Evolutionary conservation across 2,329 filamentous ascomycete genomes (phyloP).

Genomic region (Xylariaceae sp.): DNA sequence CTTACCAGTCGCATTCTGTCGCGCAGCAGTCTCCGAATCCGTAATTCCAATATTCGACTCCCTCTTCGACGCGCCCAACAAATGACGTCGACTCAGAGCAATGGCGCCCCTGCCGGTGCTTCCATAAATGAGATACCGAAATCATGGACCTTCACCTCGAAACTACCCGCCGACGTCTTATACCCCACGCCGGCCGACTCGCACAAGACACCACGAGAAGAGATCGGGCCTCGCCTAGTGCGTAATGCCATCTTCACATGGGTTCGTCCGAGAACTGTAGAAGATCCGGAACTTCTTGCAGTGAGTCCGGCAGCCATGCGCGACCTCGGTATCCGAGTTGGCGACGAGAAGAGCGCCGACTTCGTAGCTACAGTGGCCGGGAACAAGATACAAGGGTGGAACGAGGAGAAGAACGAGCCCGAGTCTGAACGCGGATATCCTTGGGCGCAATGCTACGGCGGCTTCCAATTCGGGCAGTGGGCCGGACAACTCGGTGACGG

Average conservation of each 20-base stretch:
- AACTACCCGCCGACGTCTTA: constrained; percentile 66
- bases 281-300: constrained; percentile 71
- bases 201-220: constrained; percentile 70
- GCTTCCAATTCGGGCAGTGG: constrained; percentile 77
- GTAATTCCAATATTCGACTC: constrained; percentile 4
- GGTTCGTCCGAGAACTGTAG: constrained; percentile 71
- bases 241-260: constrained; percentile 83
- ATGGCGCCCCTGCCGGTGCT: constrained; percentile 20
- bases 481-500: constrained; percentile 94
- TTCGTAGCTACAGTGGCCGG: constrained; percentile 76
- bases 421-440: constrained; percentile 86
- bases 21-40: constrained; percentile 25
- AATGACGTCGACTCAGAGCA: constrained; percentile 33
- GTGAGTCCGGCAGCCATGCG: constrained; percentile 73
- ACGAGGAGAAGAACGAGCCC: constrained; percentile 57
- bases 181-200: constrained; percentile 79
- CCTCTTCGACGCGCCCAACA: constrained; percentile 15
- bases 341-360: constrained; percentile 63
- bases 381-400: constrained; percentile 75
- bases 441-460: constrained; percentile 98
- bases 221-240: constrained; percentile 76
- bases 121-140: constrained; percentile 54
- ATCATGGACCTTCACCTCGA: constrained; percentile 59
- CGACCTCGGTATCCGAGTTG: constrained; percentile 69
- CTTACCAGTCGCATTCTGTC: constrained; percentile 30